Evolutionary conservation across 2,329 filamentous ascomycete genomes (phyloP).

Genomic region (Zarea fungicola): DNA sequence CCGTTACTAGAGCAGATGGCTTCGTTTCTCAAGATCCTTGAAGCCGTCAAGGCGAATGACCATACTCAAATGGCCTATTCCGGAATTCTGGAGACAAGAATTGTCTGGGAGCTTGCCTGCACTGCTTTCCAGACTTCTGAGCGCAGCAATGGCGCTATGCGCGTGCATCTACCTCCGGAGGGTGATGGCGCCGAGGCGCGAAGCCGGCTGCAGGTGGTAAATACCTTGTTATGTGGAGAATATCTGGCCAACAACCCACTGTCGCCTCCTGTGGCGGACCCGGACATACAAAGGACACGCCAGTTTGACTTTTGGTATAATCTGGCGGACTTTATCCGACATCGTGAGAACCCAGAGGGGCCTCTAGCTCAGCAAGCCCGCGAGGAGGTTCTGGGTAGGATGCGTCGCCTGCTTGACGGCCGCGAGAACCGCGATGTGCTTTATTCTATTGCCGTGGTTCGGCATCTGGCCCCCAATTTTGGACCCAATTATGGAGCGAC

Average conservation of each 20-base stretch:
- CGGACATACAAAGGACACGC: conserved; percentile 50
- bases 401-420: conserved; percentile 69
- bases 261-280: conserved; percentile 42
- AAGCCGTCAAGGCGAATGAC: conserved; percentile 44
- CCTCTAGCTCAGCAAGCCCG: conserved; percentile 43
- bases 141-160: conserved; percentile 29
- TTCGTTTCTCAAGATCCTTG: conserved; percentile 54
- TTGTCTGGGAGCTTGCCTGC: conserved; percentile 56
- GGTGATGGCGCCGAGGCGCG: conserved; percentile 60
- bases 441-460: conserved; percentile 79
- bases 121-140: conserved; percentile 39
- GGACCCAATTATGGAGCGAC: conserved; percentile 53
- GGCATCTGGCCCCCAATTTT: conserved; percentile 65
- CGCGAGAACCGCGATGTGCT: conserved; percentile 86
- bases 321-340: conserved; percentile 60
- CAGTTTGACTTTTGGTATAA: conserved; percentile 80
- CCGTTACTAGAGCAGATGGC: conserved; percentile 62
- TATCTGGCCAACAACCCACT: conserved; percentile 56
- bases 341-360: conserved; percentile 52
- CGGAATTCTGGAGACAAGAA: conserved; percentile 49
- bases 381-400: conserved; percentile 58
- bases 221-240: conserved; percentile 69
- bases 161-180: conserved; percentile 39
- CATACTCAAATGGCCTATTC: conserved; percentile 49
- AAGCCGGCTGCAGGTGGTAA: conserved; percentile 68